Conservation (phyloP, 805 yeast genomes). For the Myxozyma lipomycoides region DNA sequence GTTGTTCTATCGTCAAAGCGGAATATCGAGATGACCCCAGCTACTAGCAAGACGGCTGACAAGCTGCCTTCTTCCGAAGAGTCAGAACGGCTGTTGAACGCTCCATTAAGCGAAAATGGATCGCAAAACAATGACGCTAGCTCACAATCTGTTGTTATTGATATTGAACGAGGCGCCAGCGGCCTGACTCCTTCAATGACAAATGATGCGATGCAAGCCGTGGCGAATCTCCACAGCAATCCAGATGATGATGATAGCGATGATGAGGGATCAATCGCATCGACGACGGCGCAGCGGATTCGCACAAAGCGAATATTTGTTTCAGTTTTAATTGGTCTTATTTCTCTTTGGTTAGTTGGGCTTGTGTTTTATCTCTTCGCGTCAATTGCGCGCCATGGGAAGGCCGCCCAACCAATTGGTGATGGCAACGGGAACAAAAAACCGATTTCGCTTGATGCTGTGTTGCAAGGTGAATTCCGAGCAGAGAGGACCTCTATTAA, state of each 20-base stretch:
- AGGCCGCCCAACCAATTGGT: not conserved
- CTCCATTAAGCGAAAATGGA: slow-evolving; percentile 4
- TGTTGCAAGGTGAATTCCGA: slow-evolving; percentile 18
- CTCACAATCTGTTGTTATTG: not conserved
- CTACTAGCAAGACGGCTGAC: too few species aligned
- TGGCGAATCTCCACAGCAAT: slow-evolving; percentile 1
- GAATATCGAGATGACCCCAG: too few species aligned
- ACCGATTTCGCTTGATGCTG: slow-evolving; percentile 11
- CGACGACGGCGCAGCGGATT: slow-evolving; percentile 1
- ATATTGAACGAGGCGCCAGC: slow-evolving; percentile 5
- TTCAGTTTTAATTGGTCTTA: slow-evolving; percentile 14
- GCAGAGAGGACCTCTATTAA: slow-evolving; percentile 13
- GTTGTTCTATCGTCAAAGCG: too few species aligned
- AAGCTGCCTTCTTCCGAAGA: too few species aligned
- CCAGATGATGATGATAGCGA: slow-evolving; percentile 5
- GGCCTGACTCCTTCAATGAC: slow-evolving; percentile 1
- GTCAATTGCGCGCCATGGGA: slow-evolving; percentile 7
- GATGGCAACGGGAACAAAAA: not conserved
- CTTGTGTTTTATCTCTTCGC: slow-evolving; percentile 17
- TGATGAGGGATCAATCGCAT: not conserved
- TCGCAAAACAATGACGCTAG: slow-evolving; percentile 8
- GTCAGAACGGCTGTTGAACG: slow-evolving; percentile 17
- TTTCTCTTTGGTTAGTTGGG: slow-evolving; percentile 18
- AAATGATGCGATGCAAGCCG: slow-evolving; percentile 14
- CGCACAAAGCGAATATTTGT: slow-evolving; percentile 20